These are phyloP conservation scores for Kodamaea ohmeri DNA, from an alignment of 1,139 yeast species.

Conservation along the genomic window DNA sequence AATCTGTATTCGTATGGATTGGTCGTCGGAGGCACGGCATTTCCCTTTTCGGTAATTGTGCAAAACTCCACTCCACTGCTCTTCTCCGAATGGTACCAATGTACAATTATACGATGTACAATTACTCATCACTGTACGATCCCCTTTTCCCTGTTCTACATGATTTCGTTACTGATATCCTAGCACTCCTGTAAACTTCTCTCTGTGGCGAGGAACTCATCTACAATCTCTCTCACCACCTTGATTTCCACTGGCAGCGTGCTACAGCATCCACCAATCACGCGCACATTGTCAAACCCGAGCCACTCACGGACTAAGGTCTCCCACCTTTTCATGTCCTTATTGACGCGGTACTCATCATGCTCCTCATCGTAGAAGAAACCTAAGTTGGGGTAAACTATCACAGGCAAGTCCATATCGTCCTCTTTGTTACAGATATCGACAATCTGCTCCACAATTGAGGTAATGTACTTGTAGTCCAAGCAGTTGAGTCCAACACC, in stretches of 20 bases:
- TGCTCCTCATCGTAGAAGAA: slow-evolving; percentile 42
- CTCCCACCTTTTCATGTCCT: slow-evolving; percentile 27
- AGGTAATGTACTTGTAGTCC: slow-evolving; percentile 23
- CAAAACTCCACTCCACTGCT: too few species aligned
- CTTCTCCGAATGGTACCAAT: too few species aligned
- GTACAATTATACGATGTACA: too few species aligned
- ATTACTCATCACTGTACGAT: too few species aligned
- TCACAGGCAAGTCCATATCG: slow-evolving; percentile 23
- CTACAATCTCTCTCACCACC: slow-evolving; percentile 16
- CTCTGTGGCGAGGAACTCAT: slow-evolving; percentile 1
- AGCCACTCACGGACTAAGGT: slow-evolving; percentile 34
- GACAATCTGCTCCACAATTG: slow-evolving; percentile 20
- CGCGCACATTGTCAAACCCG: slow-evolving; percentile 27
- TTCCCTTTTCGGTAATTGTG: too few species aligned
- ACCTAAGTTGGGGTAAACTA: slow-evolving; percentile 59
- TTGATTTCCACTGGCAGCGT: slow-evolving; percentile 48
- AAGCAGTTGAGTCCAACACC: slow-evolving; percentile 45
- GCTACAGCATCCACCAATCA: slow-evolving; percentile 61
- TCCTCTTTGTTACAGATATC: slow-evolving; percentile 15
- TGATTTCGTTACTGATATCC: not conserved
- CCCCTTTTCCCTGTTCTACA: not conserved
- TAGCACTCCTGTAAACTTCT: not conserved
- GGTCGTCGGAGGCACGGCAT: too few species aligned
- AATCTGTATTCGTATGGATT: too few species aligned
- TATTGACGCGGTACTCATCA: slow-evolving; percentile 18